Evolutionary conservation across 768 basidiomycete species (phyloP).

Genomic region (Leccinum aurantiacum): DNA sequence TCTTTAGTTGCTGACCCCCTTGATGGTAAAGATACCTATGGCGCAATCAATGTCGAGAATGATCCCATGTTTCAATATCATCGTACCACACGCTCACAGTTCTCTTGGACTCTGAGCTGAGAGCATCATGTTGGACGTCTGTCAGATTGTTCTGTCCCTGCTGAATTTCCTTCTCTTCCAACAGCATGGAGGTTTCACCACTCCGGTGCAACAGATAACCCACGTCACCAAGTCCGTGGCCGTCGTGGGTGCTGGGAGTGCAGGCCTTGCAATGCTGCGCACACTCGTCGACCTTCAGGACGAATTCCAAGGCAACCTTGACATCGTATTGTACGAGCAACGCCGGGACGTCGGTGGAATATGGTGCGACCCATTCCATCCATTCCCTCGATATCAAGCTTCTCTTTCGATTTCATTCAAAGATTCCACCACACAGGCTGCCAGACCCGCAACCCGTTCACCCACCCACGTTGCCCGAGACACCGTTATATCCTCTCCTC

Average conservation of each 20-base stretch:
- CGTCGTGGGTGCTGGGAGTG: slow-evolving; percentile 58
- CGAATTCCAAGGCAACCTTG: slow-evolving; percentile 38
- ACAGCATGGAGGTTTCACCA: not conserved
- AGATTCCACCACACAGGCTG: slow-evolving; percentile 26
- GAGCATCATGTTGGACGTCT: slow-evolving; percentile 13
- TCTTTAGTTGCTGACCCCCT: not conserved
- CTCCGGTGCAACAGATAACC: not conserved
- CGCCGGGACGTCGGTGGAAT: slow-evolving; percentile 54
- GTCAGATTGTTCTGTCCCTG: slow-evolving; percentile 11
- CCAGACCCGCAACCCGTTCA: slow-evolving; percentile 34
- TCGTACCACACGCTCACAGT: not conserved
- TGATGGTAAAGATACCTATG: not conserved
- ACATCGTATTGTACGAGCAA: slow-evolving; percentile 55
- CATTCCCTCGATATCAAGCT: too few relatives aligned
- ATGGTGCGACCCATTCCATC: slow-evolving; percentile 38
- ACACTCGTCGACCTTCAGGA: slow-evolving; percentile 48
- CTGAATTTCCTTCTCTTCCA: slow-evolving; percentile 10
- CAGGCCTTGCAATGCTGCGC: slow-evolving; percentile 53
- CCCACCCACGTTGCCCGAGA: slow-evolving; percentile 51
- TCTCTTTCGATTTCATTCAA: not conserved
- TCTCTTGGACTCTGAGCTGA: not conserved
- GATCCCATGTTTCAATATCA: not conserved
- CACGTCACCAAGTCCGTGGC: slow-evolving; percentile 46
- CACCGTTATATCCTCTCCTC: slow-evolving; percentile 53
- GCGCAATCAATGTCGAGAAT: not conserved